Conservation (phyloP, 2,329 filamentous ascomycete species). For the Aaosphaeria arxii region DNA sequence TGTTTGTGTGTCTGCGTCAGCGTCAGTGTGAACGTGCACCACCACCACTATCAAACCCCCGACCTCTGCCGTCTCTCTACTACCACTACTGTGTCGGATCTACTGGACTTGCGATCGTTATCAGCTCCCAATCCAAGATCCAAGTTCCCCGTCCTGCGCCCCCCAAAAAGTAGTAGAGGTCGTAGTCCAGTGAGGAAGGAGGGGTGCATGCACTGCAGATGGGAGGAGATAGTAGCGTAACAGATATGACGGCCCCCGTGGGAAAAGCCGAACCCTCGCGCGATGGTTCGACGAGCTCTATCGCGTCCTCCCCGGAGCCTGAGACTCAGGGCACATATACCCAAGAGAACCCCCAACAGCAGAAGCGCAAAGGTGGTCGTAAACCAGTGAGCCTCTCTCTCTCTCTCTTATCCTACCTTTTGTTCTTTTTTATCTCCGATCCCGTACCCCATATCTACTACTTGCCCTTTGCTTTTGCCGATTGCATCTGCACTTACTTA, state of each 20-base stretch:
- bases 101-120: no score
- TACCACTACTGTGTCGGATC: no score
- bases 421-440: no score
- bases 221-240: slow-evolving; percentile 44
- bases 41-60: slow-evolving; percentile 26
- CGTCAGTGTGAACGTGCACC: slow-evolving; percentile 33
- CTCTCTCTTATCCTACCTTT: slow-evolving; percentile 1
- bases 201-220: slow-evolving; percentile 49
- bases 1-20: slow-evolving; percentile 14
- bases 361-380: slow-evolving; percentile 95
- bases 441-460: no score
- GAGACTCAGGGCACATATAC: slow-evolving; percentile 41
- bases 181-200: slow-evolving; percentile 7
- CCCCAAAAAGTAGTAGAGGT: no score
- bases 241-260: slow-evolving; percentile 44
- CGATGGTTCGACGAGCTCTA: slow-evolving; percentile 47
- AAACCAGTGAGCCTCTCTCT: slow-evolving; percentile 72
- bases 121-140: no score
- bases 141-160: no score
- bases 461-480: no score
- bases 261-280: slow-evolving; percentile 44
- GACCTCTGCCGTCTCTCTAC: no score
- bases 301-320: slow-evolving; percentile 48
- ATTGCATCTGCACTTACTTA: no score
- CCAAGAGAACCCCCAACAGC: slow-evolving; percentile 49